Conservation (phyloP, 2,329 filamentous ascomycete genomes). For the Hypoxylon rubiginosum region DNA sequence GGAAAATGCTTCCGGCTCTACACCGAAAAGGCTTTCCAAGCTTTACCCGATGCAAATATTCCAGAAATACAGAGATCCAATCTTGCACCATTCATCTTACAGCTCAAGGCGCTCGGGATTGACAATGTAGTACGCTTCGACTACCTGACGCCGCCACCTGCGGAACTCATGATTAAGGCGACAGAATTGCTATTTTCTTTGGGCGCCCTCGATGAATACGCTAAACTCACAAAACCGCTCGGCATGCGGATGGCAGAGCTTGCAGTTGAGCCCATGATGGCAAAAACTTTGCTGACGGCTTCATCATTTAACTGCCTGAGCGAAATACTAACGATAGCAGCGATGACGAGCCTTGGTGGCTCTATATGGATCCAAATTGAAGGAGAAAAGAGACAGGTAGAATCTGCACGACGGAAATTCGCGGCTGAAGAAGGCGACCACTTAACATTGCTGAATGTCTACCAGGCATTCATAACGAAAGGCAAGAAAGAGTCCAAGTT, state of each 20-base stretch:
- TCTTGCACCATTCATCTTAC: constrained; percentile 86
- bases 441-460: constrained; percentile 92
- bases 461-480: constrained; percentile 85
- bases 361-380: constrained; percentile 86
- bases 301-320: constrained; percentile 81
- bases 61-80: constrained; percentile 96
- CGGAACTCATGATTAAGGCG: constrained; percentile 85
- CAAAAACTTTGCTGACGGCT: constrained; percentile 84
- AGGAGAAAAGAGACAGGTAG: constrained; percentile 79
- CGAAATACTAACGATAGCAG: constrained; percentile 91
- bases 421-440: constrained; percentile 95
- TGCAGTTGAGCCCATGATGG: constrained; percentile 95
- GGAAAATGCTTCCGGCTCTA: constrained; percentile 97
- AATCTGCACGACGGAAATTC: constrained; percentile 83
- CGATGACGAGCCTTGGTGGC: constrained; percentile 90
- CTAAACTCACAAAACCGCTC: constrained; percentile 89
- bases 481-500: constrained; percentile 88
- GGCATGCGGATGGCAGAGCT: constrained; percentile 93
- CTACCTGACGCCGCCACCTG: constrained; percentile 87
- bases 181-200: constrained; percentile 89
- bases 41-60: constrained; percentile 78
- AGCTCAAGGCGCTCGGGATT: constrained; percentile 94
- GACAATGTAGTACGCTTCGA: constrained; percentile 94
- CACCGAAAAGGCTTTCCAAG: constrained; percentile 78
- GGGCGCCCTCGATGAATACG: constrained; percentile 88